Percentiles rank a stretch among this genome's conserved stretches.
These are phyloP conservation scores for Leccinellum albellum DNA, from an alignment of 768 basidiomycete genomes.

Conservation along the genomic window DNA sequence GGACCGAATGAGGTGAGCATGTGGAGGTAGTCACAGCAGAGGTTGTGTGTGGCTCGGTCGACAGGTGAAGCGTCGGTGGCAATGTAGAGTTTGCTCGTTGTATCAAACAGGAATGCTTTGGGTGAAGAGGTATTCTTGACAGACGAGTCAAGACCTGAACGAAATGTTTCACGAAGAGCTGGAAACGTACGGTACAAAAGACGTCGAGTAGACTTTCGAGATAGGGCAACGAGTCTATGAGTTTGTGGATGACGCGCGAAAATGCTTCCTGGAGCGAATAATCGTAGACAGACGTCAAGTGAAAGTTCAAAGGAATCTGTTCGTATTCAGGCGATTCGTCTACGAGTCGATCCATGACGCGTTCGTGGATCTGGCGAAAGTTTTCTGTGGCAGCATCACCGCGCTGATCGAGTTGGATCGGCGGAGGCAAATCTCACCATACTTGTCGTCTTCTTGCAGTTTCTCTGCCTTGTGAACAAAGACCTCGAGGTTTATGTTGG, in stretches of 20 bases:
- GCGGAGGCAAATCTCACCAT: slow-evolving; percentile 49
- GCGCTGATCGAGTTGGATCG: background rate
- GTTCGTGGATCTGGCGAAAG: slow-evolving; percentile 85
- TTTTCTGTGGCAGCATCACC: slow-evolving; percentile 57
- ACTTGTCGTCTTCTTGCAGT: slow-evolving; percentile 85
- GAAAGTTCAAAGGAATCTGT: slow-evolving; percentile 77
- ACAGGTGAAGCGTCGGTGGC: slow-evolving; percentile 92
- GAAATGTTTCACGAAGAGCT: background rate
- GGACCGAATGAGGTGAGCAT: slow-evolving; percentile 84
- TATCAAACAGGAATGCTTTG: slow-evolving; percentile 93
- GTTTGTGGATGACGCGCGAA: slow-evolving; percentile 82
- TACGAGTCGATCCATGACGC: slow-evolving; percentile 75
- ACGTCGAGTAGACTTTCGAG: slow-evolving; percentile 86
- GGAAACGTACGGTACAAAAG: slow-evolving; percentile 62
- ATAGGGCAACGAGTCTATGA: slow-evolving; percentile 79
- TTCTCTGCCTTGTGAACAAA: slow-evolving; percentile 96
- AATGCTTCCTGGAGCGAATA: slow-evolving; percentile 90
- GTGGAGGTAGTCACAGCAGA: slow-evolving; percentile 88
- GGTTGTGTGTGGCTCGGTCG: slow-evolving; percentile 80
- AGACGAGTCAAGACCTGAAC: background rate
- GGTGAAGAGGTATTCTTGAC: slow-evolving; percentile 83
- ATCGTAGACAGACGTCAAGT: slow-evolving; percentile 92
- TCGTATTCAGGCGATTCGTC: slow-evolving; percentile 77
- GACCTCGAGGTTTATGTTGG: slow-evolving; percentile 76
- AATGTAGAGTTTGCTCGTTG: slow-evolving; percentile 78